Conservation (phyloP, 2,329 filamentous ascomycete genomes). For the Fusarium beomiforme region DNA sequence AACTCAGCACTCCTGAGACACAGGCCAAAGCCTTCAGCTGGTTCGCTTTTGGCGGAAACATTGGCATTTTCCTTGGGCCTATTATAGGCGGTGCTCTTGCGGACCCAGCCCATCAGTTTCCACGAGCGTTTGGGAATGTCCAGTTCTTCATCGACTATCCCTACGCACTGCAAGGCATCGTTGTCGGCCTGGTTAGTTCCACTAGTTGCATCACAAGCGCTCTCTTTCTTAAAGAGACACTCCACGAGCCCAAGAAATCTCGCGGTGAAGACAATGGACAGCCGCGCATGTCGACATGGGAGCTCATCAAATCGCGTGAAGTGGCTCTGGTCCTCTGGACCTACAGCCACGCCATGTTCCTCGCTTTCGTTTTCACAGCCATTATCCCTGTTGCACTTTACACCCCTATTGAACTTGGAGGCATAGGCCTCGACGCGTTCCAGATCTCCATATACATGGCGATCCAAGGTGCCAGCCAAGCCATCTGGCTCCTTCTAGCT, state of each 20-base stretch:
- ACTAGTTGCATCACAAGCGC: constrained; percentile 61
- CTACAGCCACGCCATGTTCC: constrained; percentile 73
- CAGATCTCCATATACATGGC: constrained; percentile 75
- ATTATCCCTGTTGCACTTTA: constrained; percentile 75
- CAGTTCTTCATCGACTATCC: constrained; percentile 61
- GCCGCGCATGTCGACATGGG: constrained; percentile 38
- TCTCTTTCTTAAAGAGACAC: constrained; percentile 72
- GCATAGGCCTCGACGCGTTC: constrained; percentile 68
- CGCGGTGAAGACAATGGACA: not conserved
- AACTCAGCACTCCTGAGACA: constrained; percentile 74
- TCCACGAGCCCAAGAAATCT: constrained; percentile 42
- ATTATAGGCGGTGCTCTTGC: constrained; percentile 75
- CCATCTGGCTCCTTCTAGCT: constrained; percentile 74
- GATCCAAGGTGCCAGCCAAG: constrained; percentile 71
- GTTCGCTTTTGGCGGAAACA: constrained; percentile 79
- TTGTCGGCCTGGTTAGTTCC: constrained; percentile 64
- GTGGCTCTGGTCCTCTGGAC: constrained; percentile 73
- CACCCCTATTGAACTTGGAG: constrained; percentile 70
- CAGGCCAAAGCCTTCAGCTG: constrained; percentile 80
- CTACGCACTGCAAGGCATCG: constrained; percentile 65
- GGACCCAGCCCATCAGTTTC: constrained; percentile 72
- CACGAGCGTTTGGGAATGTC: constrained; percentile 58
- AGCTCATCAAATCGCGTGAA: constrained; percentile 69
- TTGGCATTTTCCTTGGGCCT: constrained; percentile 79
- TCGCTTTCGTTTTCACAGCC: constrained; percentile 78